Evolutionary conservation across 768 basidiomycete genomes (phyloP), one percentile per base, ranked within the genome.

Genomic region (Rubroboletus satanas): DNA sequence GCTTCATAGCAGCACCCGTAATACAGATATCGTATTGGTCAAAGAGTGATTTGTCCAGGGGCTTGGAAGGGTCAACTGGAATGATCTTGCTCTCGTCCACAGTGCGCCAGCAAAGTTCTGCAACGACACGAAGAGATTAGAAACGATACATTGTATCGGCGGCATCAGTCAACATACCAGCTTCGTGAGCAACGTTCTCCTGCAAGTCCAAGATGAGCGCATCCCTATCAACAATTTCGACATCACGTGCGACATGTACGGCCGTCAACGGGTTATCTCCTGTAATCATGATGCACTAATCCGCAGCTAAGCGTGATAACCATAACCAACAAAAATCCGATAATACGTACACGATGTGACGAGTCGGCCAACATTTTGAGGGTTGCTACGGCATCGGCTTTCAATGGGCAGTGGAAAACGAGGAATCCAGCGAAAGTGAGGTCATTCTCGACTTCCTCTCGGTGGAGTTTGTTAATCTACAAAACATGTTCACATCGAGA

Each of bases 181-280:
- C 74, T 38, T 87, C 85, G 46, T 83, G 75, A 7, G 79, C 73
- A 0, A 93, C 79, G 33, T 93, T 87, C 66, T 96, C 97, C 63
- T 82, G 86, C 50, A 92, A 65, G 68, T 99, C 97, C 28, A 99
- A 77, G 56, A 98, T 98, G 29, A 98, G 81, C 2, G 87, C 92
- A 5, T 97, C 93, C 28, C 95, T 85, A 65, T 99, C 97, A 18
- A 99, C 88, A 57, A 98, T 98, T 65, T 99, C 96, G 8, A 99
- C 97, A 65, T 96, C 93, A 26, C 82, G 82, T 17, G 97, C 97
- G 43, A 99, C 95, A 67, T 98, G 97, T 0, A 91, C 86, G 8
- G 97, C 97, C 0, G 97, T 99, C 50, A 99, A 75, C 8, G 97
- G 97, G 70, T 98, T 98, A 71, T 99, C 97, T 36, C 97, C 97